Percentiles rank a stretch among this genome's conserved stretches.
Conservation (phyloP, 2,329 filamentous ascomycete species). For the Stemphylium lycopersici region DNA sequence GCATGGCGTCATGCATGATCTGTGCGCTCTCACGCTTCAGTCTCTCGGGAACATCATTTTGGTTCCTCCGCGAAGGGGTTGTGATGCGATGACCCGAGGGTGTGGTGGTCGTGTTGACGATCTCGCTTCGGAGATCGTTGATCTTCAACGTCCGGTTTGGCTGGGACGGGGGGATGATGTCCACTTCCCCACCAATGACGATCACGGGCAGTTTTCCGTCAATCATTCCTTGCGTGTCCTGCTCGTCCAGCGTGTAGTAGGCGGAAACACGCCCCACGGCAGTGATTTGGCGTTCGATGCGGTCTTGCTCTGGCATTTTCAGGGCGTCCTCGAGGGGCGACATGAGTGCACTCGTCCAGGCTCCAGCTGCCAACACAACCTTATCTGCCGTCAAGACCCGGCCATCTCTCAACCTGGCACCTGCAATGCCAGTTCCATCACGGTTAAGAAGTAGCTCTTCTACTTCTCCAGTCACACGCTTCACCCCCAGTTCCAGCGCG, state of each 20-base stretch:
- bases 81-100: conserved; percentile 60
- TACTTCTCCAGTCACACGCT: conserved; percentile 53
- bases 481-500: conserved; percentile 54
- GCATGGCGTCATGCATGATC: conserved; percentile 37
- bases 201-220: conserved; percentile 62
- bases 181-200: conserved; percentile 54
- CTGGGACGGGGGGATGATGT: conserved; percentile 58
- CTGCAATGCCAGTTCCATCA: conserved; percentile 40
- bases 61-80: conserved; percentile 54
- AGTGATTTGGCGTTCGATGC: conserved; percentile 59
- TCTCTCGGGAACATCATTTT: conserved; percentile 50
- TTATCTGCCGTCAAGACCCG: conserved; percentile 58
- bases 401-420: conserved; percentile 59
- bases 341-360: conserved; percentile 62
- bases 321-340: conserved; percentile 56
- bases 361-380: conserved; percentile 62
- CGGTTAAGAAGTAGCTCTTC: conserved; percentile 52
- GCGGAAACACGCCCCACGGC: conserved; percentile 67
- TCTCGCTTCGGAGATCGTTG: conserved; percentile 62
- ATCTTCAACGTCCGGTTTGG: conserved; percentile 62
- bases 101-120: conserved; percentile 60
- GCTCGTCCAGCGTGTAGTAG: conserved; percentile 60
- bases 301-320: conserved; percentile 52
- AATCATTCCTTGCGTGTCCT: conserved; percentile 51
- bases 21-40: conserved; percentile 53